Percentiles rank a stretch among this genome's conserved stretches.
Conservation (phyloP, 371 early-diverging fungal genomes). For the Phascolomyces articulosus region DNA sequence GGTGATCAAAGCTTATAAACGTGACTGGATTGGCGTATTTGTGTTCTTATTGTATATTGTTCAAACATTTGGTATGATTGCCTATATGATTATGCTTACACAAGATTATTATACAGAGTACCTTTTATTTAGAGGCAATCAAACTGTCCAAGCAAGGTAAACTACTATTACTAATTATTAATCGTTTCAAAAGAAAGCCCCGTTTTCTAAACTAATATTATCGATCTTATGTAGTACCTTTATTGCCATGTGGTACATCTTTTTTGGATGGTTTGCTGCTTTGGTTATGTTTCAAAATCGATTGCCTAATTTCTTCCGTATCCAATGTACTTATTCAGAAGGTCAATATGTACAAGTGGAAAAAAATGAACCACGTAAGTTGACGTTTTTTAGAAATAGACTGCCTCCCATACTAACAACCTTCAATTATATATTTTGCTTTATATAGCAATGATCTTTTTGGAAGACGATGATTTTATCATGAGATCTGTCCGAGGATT, state of each 20-base stretch:
- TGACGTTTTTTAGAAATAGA: neutral
- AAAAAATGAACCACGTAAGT: slow-evolving; percentile 49
- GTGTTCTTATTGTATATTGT: slow-evolving; percentile 22
- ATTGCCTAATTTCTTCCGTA: slow-evolving; percentile 68
- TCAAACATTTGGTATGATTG: slow-evolving; percentile 41
- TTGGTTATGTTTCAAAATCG: slow-evolving; percentile 49
- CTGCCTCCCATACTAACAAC: too few relatives aligned
- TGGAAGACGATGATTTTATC: slow-evolving; percentile 44
- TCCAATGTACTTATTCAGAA: slow-evolving; percentile 53
- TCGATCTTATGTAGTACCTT: too few relatives aligned
- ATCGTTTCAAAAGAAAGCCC: too few relatives aligned
- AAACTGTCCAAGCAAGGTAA: slow-evolving; percentile 39
- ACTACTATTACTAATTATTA: too few relatives aligned
- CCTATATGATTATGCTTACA: slow-evolving; percentile 37
- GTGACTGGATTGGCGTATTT: slow-evolving; percentile 29
- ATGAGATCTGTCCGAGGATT: slow-evolving; percentile 24
- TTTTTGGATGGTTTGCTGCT: slow-evolving; percentile 63
- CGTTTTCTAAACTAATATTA: too few relatives aligned
- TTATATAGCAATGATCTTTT: slow-evolving; percentile 47
- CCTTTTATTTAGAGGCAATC: slow-evolving; percentile 31
- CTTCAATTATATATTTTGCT: neutral
- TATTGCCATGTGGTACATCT: slow-evolving; percentile 68
- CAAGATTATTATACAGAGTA: slow-evolving; percentile 41
- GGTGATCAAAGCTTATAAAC: slow-evolving; percentile 39
- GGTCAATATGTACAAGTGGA: slow-evolving; percentile 71